Percentiles rank a stretch among this genome's conserved stretches.
These are phyloP conservation scores for Leccinum disarticulatum DNA, from an alignment of 768 basidiomycete genomes.

Conservation along the genomic window DNA sequence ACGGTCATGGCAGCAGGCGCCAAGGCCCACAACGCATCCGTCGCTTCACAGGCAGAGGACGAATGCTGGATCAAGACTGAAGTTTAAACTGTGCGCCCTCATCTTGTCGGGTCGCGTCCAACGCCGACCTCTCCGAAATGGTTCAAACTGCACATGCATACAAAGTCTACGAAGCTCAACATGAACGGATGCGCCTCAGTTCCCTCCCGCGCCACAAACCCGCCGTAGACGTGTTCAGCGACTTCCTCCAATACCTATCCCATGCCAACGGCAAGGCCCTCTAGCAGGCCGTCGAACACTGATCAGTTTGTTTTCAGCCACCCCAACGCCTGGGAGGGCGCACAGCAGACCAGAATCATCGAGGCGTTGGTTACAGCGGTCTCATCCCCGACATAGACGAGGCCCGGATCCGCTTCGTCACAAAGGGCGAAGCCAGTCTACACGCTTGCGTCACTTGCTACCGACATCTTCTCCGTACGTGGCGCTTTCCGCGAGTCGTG, in stretches of 20 bases:
- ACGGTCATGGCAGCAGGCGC: constrained; percentile 72
- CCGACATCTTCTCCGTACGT: constrained; percentile 71
- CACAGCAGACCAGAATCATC: constrained; percentile 73
- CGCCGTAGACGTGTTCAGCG: constrained; percentile 74
- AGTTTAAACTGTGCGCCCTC: constrained; percentile 51
- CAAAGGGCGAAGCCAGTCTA: constrained; percentile 81
- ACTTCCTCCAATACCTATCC: constrained; percentile 78
- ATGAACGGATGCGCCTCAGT: constrained; percentile 85
- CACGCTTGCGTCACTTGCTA: constrained; percentile 79
- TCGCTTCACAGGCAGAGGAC: constrained; percentile 53
- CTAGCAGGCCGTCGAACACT: constrained; percentile 66
- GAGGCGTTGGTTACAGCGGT: constrained; percentile 68
- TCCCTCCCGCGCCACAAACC: constrained; percentile 65
- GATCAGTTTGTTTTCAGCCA: constrained; percentile 75
- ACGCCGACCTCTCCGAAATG: constrained; percentile 33
- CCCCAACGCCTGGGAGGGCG: constrained; percentile 82
- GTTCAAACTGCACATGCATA: constrained; percentile 78
- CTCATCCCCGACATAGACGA: constrained; percentile 73
- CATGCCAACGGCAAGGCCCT: constrained; percentile 69
- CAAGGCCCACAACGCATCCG: constrained; percentile 63
- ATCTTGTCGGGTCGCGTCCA: not conserved
- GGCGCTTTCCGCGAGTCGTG: not conserved
- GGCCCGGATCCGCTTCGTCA: constrained; percentile 75
- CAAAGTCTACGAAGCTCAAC: constrained; percentile 73
- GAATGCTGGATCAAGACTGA: constrained; percentile 72